Evolutionary conservation across 345 rosid genomes (phyloP).

Genomic region (Populus deltoides): DNA sequence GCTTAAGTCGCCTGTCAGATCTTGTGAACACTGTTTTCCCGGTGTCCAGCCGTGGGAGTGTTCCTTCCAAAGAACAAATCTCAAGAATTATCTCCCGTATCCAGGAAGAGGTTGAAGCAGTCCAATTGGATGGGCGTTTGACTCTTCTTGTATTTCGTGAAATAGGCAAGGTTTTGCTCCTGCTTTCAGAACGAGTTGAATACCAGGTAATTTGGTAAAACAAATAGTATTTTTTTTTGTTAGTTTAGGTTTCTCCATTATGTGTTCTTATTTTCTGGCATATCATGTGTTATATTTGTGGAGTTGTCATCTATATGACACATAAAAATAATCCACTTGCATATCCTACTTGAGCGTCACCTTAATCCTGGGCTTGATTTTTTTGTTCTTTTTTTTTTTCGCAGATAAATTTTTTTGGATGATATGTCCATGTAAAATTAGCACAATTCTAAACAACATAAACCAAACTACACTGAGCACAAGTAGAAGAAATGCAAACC

Average conservation of each 20-base stretch:
- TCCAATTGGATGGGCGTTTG: slow-evolving; percentile 77
- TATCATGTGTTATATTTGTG: neutral
- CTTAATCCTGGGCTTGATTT: neutral
- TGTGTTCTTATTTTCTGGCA: neutral
- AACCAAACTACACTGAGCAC: neutral
- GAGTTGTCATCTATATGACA: neutral
- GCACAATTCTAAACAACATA: neutral
- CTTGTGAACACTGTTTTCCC: slow-evolving; percentile 85
- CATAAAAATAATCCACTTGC: neutral
- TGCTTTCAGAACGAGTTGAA: slow-evolving; percentile 83
- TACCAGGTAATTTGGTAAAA: slow-evolving; percentile 61
- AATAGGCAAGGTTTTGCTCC: slow-evolving; percentile 77
- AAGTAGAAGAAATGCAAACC: neutral
- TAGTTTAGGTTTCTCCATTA: neutral
- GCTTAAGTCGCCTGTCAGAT: slow-evolving; percentile 83
- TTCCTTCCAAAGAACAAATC: slow-evolving; percentile 88
- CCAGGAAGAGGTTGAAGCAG: slow-evolving; percentile 93
- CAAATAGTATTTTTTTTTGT: neutral
- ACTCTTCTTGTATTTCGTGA: slow-evolving; percentile 88
- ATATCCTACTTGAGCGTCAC: neutral
- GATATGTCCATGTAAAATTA: neutral
- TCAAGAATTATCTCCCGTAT: slow-evolving; percentile 76
- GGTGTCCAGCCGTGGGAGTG: slow-evolving; percentile 85
- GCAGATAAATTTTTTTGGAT: neutral
- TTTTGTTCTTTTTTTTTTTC: neutral